phyloP scores from a whole-genome alignment of 2,329 filamentous ascomycete genomes.

The Colletotrichum viniferum region DNA sequence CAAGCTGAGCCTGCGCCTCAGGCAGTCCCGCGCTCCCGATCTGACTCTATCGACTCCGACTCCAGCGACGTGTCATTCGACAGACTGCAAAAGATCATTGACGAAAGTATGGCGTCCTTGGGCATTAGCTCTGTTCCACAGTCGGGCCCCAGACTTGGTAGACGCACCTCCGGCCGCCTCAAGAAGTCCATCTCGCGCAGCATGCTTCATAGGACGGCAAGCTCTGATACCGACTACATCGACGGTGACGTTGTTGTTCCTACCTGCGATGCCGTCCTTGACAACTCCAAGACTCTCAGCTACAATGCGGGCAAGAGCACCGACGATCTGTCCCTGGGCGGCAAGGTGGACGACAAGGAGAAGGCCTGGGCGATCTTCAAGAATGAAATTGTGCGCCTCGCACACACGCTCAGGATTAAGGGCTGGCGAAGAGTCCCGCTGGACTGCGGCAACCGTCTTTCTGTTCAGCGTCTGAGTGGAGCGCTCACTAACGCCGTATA shows the following conservation, averaged over 20 bases:
- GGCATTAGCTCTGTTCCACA: conserved; percentile 52
- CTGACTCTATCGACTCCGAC: conserved; percentile 67
- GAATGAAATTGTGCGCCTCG: conserved; percentile 85
- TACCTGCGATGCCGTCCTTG: conserved; percentile 80
- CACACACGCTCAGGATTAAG: conserved; percentile 88
- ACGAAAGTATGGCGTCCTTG: conserved; percentile 64
- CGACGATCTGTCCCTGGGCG: conserved; percentile 45
- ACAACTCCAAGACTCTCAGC: conserved; percentile 87
- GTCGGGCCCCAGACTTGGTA: conserved; percentile 43
- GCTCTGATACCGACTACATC: conserved; percentile 84
- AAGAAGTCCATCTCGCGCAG: conserved; percentile 44
- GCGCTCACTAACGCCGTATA: conserved; percentile 97
- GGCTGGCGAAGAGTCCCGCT: conserved; percentile 87
- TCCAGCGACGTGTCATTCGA: conserved; percentile 78
- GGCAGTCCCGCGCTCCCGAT: conserved; percentile 33
- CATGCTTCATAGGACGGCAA: conserved; percentile 54
- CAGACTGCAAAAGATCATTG: conserved; percentile 78
- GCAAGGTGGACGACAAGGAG: conserved; percentile 65
- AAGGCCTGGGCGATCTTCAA: conserved; percentile 86
- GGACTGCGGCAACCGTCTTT: conserved; percentile 70
- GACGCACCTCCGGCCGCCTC: conserved; percentile 42
- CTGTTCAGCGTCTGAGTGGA: conserved; percentile 81
- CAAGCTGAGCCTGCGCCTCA: conserved; percentile 5
- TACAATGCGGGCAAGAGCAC: conserved; percentile 60
- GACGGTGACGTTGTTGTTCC: conserved; percentile 87